Evolutionary conservation across 208 protist genomes (phyloP).

Genomic region (Crithidia expoeki): DNA sequence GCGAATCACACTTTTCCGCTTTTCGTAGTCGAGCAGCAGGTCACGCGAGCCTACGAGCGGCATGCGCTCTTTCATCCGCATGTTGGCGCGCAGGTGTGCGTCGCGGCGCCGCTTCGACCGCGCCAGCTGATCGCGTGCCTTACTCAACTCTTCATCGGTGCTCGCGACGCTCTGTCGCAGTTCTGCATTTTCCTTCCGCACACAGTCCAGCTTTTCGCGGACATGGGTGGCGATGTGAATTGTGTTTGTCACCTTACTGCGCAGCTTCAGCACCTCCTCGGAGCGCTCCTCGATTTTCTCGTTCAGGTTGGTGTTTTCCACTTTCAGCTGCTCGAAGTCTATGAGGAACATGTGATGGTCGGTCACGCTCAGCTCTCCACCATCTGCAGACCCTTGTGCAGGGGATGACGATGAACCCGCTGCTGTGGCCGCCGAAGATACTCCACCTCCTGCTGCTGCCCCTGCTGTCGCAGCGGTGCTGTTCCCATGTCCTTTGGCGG

Average conservation of each 20-base stretch:
- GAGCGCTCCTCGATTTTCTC: constrained; percentile 99
- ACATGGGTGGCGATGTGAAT: constrained; percentile 98
- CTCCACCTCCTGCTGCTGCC: background rate
- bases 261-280: constrained; percentile 96
- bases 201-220: constrained; percentile 98
- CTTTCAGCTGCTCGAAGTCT: constrained; percentile 99
- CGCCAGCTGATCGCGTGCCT: constrained; percentile 87
- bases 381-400: background rate
- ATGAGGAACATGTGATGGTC: constrained; percentile 96
- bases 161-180: constrained; percentile 88
- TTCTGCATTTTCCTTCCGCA: constrained; percentile 90
- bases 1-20: constrained; percentile 82
- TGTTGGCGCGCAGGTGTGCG: constrained; percentile 81
- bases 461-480: constrained; percentile 3
- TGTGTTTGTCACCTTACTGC: constrained; percentile 94
- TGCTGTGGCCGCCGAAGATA: background rate
- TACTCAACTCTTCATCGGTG: constrained; percentile 90
- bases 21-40: constrained; percentile 95
- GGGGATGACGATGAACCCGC: background rate
- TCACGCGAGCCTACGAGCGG: constrained; percentile 94
- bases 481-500: constrained; percentile 28
- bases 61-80: constrained; percentile 91
- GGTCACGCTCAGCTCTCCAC: constrained; percentile 75
- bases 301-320: constrained; percentile 98
- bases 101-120: constrained; percentile 93